phyloP scores from a whole-genome alignment of 192 early-diverging fungal genomes.

The Podila epigama region DNA sequence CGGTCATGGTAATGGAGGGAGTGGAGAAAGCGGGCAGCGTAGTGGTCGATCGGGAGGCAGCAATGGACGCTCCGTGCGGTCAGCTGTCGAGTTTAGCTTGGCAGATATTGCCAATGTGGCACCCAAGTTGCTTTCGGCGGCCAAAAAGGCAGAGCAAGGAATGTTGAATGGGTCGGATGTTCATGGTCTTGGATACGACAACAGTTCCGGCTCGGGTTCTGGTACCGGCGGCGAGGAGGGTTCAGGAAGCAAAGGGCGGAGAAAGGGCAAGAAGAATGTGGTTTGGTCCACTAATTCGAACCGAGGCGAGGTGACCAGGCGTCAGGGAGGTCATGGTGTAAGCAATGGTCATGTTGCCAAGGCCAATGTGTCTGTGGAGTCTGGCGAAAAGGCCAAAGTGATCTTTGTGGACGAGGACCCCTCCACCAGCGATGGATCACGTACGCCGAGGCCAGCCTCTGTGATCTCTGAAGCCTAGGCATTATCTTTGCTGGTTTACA shows the following conservation, averaged over 20 bases:
- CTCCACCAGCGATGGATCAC: background rate
- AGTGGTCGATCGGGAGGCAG: conserved; percentile 2
- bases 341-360: conserved; percentile 9
- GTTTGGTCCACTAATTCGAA: background rate
- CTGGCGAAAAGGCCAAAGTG: conserved; percentile 7
- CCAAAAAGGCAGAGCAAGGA: conserved; percentile 2
- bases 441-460: background rate
- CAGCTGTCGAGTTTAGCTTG: conserved; percentile 34
- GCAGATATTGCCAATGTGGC: conserved; percentile 40
- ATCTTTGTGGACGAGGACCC: conserved; percentile 4
- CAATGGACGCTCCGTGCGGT: conserved; percentile 9
- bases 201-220: too few relatives aligned
- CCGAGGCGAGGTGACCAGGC: background rate
- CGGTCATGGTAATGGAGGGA: conserved; percentile 9
- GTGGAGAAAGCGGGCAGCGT: conserved; percentile 3
- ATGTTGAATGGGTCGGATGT: background rate
- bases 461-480: background rate
- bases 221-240: background rate
- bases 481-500: background rate
- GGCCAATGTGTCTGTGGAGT: background rate
- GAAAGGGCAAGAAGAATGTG: background rate
- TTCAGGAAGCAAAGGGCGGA: background rate
- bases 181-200: background rate
- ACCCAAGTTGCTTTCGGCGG: conserved; percentile 15
- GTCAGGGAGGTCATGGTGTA: conserved; percentile 1